A percentile compares a stretch with the other conserved stretches of the same genome.
Conservation (phyloP, 2,329 filamentous ascomycete genomes). For the Cladosporium velox region DNA sequence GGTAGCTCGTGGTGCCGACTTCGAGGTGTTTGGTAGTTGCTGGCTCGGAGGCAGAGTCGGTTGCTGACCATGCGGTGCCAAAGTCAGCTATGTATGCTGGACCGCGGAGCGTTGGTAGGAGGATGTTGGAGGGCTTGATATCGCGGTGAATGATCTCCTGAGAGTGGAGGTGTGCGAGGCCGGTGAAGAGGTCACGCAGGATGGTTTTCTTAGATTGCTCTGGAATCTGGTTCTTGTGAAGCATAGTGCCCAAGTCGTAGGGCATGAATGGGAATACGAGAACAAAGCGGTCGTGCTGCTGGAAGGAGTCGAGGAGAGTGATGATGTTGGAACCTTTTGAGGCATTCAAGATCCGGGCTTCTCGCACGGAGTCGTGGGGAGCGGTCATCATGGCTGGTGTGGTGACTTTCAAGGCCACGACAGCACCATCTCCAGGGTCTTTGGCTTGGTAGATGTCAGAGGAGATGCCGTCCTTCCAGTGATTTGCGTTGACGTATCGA, state of each 20-base stretch:
- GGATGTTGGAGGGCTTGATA: slow-evolving; percentile 86
- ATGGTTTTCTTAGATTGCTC: slow-evolving; percentile 45
- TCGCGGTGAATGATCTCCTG: slow-evolving; percentile 87
- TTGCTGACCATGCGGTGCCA: slow-evolving; percentile 81
- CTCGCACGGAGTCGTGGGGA: slow-evolving; percentile 80
- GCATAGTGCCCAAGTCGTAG: slow-evolving; percentile 68
- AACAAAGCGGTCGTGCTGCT: slow-evolving; percentile 69
- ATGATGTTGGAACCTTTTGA: slow-evolving; percentile 63
- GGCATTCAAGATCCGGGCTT: slow-evolving; percentile 70
- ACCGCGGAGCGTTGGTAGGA: slow-evolving; percentile 48
- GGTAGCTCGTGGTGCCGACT: slow-evolving; percentile 88
- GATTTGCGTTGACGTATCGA: slow-evolving; percentile 57
- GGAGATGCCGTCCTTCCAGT: slow-evolving; percentile 69
- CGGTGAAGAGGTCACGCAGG: slow-evolving; percentile 70
- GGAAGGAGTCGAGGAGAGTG: slow-evolving; percentile 70
- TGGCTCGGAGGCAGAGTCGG: slow-evolving; percentile 61
- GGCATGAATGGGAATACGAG: slow-evolving; percentile 85
- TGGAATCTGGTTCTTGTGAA: slow-evolving; percentile 47
- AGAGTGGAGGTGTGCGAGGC: slow-evolving; percentile 69
- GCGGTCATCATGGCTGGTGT: slow-evolving; percentile 69
- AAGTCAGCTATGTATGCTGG: slow-evolving; percentile 88
- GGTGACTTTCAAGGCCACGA: slow-evolving; percentile 83
- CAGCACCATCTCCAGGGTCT: slow-evolving; percentile 35
- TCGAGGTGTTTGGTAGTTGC: slow-evolving; percentile 76
- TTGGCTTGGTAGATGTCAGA: slow-evolving; percentile 77